Base-by-base conservation (phyloP, 2,329 filamentous ascomycete species). In the Trichophyton mentagrophytes region DNA sequence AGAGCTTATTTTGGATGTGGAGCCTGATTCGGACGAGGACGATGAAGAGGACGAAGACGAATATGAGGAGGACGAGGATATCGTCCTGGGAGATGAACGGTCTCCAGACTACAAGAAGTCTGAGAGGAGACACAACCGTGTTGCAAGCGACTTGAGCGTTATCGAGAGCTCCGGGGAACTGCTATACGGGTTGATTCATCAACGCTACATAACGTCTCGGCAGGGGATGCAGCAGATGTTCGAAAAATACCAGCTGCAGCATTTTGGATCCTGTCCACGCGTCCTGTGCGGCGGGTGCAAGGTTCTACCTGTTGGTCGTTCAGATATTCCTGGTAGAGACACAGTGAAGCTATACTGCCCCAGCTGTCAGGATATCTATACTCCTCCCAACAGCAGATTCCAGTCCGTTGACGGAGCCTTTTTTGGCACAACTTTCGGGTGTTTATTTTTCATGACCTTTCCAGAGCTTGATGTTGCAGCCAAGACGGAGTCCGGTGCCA, bases 321-420 rank as follows among this genome's bases (percentile, higher is more conserved):
- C 90, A 62, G 93, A 99, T 74, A 93, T 92, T 56, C 92, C 93
- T 0, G 93, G 93, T 65, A 88, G 95, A 73, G 92, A 99, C 70
- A 99, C 93, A 0, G 93, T 99, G 70, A 99, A 99, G 78, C 84
- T 99, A 22, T 99, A 96, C 78, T 99, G 93, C 72, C 93, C 93
- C 1, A 91, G 89, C 64, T 99, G 93, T 75, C 83, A 96, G 66
- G 93, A 99, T 72, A 89, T 97, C 69, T 99, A 97, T 74, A 93
- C 93, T 0, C 93, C 93, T 2, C 93, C 93, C 46, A 99, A 97
- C 78, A 96, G 90, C 69, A 85, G 93, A 20, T 99, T 97, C 72
- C 93, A 97, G 75, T 92, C 90, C 2, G 93, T 99, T 38, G 93
- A 99, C 67, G 93, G 93, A 59, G 93, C 93, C 55, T 99, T 97